Percentiles rank a stretch among this genome's conserved stretches.
phyloP scores from a whole-genome alignment of 1,284 basidiomycete genomes.

The Tilletia walkeri region DNA sequence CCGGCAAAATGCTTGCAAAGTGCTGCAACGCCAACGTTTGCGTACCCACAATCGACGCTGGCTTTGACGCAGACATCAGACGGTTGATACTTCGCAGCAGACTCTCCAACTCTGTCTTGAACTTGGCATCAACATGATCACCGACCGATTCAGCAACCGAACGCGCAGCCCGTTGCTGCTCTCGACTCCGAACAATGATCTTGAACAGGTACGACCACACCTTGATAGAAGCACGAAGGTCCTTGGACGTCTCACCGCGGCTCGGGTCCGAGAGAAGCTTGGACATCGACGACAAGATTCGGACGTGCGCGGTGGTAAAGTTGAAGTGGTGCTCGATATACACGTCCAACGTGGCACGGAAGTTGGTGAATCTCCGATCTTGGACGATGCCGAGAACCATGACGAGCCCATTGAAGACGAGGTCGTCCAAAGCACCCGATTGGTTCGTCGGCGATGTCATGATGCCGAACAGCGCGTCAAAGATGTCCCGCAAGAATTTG shows the following conservation, averaged over 20 bases:
- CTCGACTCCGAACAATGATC: slow-evolving; percentile 82
- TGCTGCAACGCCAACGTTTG: slow-evolving; percentile 78
- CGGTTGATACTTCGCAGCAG: slow-evolving; percentile 78
- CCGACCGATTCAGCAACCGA: slow-evolving; percentile 66
- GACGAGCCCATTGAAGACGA: slow-evolving; percentile 86
- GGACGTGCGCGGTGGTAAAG: slow-evolving; percentile 47
- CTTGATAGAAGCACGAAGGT: slow-evolving; percentile 82
- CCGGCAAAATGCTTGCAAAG: slow-evolving; percentile 87
- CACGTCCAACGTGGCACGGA: slow-evolving; percentile 85
- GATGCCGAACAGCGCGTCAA: slow-evolving; percentile 89
- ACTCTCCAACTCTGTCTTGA: slow-evolving; percentile 64
- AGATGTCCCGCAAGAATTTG: slow-evolving; percentile 85
- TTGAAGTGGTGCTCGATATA: slow-evolving; percentile 87
- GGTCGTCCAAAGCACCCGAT: slow-evolving; percentile 74
- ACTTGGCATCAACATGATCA: slow-evolving; percentile 78
- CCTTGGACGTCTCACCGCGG: slow-evolving; percentile 70
- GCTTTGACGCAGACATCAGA: slow-evolving; percentile 80
- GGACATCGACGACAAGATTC: slow-evolving; percentile 68
- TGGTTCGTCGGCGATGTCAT: slow-evolving; percentile 74
- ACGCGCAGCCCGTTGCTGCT: slow-evolving; percentile 72
- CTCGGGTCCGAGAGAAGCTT: slow-evolving; percentile 74
- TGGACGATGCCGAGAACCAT: slow-evolving; percentile 78
- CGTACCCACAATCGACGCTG: slow-evolving; percentile 84
- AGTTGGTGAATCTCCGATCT: slow-evolving; percentile 78
- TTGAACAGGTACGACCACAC: slow-evolving; percentile 96